Conservation (phyloP, 306 rosid species). For the Acacia melanoxylon region DNA sequence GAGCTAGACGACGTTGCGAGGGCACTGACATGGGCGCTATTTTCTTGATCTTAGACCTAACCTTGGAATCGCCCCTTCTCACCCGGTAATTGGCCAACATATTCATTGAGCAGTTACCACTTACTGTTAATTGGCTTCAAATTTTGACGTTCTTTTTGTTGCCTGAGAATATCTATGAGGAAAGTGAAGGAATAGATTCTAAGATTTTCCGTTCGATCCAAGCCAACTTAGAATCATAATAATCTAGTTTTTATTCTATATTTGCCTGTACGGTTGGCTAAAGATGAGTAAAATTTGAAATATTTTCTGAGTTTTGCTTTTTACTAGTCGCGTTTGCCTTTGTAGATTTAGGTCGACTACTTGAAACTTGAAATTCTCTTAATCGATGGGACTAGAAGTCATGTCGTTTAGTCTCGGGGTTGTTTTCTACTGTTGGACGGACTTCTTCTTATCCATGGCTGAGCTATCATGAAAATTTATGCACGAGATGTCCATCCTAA, state of each 20-base stretch:
- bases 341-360: background rate
- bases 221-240: background rate
- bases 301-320: background rate
- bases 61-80: constrained; percentile 86
- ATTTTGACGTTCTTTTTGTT: background rate
- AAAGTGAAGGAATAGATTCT: background rate
- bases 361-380: background rate
- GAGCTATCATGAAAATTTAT: background rate
- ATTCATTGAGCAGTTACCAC: background rate
- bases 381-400: too few relatives aligned
- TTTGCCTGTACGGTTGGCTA: background rate
- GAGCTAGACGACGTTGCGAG: too few relatives aligned
- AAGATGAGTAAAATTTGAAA: background rate
- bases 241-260: background rate
- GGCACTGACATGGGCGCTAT: too few relatives aligned
- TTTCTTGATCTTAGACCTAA: constrained; percentile 96
- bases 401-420: background rate
- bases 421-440: background rate
- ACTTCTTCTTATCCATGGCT: background rate
- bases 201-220: background rate
- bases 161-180: background rate
- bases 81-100: too few relatives aligned
- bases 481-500: background rate
- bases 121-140: background rate
- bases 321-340: background rate